Evolutionary conservation across 768 basidiomycete species (phyloP).

Genomic region (Lactarius sp.): DNA sequence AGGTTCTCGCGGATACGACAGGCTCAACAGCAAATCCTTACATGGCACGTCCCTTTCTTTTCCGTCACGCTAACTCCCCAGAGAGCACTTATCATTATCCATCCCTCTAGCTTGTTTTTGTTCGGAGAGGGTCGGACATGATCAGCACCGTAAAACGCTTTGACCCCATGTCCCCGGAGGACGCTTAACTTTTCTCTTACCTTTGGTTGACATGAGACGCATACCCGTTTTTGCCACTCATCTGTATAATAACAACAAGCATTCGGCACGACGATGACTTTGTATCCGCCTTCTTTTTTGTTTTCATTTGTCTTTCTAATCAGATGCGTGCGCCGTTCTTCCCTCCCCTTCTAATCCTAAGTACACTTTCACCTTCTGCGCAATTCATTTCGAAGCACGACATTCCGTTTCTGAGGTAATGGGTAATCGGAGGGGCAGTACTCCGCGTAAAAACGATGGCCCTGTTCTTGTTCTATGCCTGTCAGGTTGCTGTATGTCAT

Average conservation of each 20-base stretch:
- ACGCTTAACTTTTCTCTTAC: slow-evolving; percentile 14
- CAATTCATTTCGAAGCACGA: neutral
- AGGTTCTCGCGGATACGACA: slow-evolving; percentile 88
- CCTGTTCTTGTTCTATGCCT: neutral
- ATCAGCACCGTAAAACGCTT: slow-evolving; percentile 79
- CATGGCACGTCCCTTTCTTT: slow-evolving; percentile 48
- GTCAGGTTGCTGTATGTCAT: too few species aligned
- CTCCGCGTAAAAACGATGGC: neutral
- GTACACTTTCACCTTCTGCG: neutral
- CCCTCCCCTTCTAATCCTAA: neutral
- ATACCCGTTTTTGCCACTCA: slow-evolving; percentile 16
- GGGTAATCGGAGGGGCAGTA: neutral
- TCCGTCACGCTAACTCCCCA: neutral
- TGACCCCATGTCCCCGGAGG: slow-evolving; percentile 31
- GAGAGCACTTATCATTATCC: neutral
- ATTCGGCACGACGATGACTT: neutral
- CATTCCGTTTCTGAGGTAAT: neutral
- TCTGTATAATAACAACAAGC: slow-evolving; percentile 13
- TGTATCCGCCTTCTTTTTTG: neutral
- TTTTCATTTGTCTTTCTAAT: neutral
- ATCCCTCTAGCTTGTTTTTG: slow-evolving; percentile 66
- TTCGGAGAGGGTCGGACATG: slow-evolving; percentile 70
- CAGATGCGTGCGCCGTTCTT: neutral
- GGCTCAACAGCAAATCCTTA: slow-evolving; percentile 88
- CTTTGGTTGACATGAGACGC: neutral